Evolutionary conservation across 1,139 yeast species (phyloP).

Genomic region (Sugiyamaella castrensis): DNA sequence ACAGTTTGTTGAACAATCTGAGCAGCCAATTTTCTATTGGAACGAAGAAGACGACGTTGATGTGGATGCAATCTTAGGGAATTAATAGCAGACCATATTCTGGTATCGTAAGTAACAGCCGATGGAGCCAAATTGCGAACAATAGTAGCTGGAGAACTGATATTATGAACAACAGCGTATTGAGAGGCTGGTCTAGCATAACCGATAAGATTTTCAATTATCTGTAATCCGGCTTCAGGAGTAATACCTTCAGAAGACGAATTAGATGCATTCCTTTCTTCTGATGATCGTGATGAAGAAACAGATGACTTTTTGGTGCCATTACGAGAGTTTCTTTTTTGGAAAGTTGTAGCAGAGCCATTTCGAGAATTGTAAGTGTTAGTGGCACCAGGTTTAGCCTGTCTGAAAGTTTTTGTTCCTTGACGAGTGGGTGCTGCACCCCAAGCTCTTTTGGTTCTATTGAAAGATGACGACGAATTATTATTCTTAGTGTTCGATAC

Average conservation of each 20-base stretch:
- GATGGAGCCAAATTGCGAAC: slow-evolving; percentile 20
- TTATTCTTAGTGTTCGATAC: neutral
- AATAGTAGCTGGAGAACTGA: slow-evolving; percentile 17
- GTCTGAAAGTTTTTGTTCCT: slow-evolving; percentile 5
- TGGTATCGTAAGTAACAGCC: slow-evolving; percentile 27
- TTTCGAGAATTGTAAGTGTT: neutral
- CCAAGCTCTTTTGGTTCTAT: slow-evolving; percentile 5
- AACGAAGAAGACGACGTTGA: slow-evolving; percentile 17
- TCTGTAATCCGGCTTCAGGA: slow-evolving; percentile 3
- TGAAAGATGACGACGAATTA: slow-evolving; percentile 1
- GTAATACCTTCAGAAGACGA: slow-evolving; percentile 7
- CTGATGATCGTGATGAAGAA: slow-evolving; percentile 2
- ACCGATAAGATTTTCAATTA: slow-evolving; percentile 1
- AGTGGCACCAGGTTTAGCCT: slow-evolving; percentile 5
- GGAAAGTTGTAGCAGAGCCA: neutral
- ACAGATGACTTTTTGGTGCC: neutral
- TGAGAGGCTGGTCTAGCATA: slow-evolving; percentile 2
- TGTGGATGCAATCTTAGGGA: slow-evolving; percentile 13
- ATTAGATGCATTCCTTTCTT: neutral
- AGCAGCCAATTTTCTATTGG: slow-evolving; percentile 10
- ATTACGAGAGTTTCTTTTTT: neutral
- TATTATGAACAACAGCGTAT: slow-evolving; percentile 10
- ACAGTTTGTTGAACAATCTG: slow-evolving; percentile 23
- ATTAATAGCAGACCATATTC: slow-evolving; percentile 25
- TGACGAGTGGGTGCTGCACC: slow-evolving; percentile 11